Base-by-base conservation (phyloP, 768 basidiomycete species). In the Lentinula aciculospora region DNA sequence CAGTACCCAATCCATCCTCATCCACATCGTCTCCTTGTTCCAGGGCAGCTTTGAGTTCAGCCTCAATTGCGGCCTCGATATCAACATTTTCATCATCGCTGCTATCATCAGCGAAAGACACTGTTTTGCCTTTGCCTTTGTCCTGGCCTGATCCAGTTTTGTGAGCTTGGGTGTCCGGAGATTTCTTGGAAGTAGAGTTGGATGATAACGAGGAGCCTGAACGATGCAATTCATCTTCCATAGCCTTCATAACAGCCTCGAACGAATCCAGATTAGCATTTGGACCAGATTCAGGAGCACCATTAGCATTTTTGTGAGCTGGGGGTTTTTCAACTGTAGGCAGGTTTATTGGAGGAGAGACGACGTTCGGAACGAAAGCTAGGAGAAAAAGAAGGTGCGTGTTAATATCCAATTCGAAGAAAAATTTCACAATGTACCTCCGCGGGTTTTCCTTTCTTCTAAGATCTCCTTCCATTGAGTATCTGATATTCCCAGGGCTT, bases 221-320 rank as follows among this genome's bases (percentile, higher is more conserved):
- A 15, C 76, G 81, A 19, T 75, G 76, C 29, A 99, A 76, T 63
- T 97, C 91, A 17, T 75, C 81, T 63, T 99, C 97, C 87, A 98
- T 92, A 2, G 94, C 94, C 66, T 83, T 81, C 97, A 98, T 98
- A 31, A 98, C 92, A 1, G 89, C 83, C 67, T 99, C 97, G 61
- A 99, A 98, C 0, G 94, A 94, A 68, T 95, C 82, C 21, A 98
- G 77, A 47, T 86, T 83, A 3, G 85, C 81, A 68, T 94, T 89
- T 6, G 71, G 68, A 54, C 73, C 76, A 12, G 76, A 75, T 32
- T 8, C 27, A 23, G n/a, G 23, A 31, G 27, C 25, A 27, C 27
- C 40, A 32, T 32, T 42, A 8, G 40, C 15, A 2, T 5, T 56
- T 23, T 28, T 25, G 4, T 28, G 25, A 19, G 53, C 7, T 39